phyloP scores from a whole-genome alignment of 805 yeast genomes.

The Blastobotrys chiropterorum region DNA sequence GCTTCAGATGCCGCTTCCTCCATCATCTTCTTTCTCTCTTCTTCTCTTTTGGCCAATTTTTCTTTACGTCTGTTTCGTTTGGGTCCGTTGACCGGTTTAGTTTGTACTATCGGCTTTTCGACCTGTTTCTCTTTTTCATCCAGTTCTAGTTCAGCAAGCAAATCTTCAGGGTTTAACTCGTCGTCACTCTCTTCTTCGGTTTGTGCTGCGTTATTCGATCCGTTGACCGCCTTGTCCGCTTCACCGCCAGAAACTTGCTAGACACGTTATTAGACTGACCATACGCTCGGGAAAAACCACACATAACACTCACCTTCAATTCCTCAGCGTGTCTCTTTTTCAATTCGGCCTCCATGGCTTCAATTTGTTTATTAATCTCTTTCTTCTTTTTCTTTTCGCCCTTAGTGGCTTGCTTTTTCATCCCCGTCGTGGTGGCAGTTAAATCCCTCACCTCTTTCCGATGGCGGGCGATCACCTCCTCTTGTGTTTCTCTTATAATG shows the following conservation, averaged over 20 bases:
- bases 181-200: slow-evolving; percentile 38
- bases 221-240: no score
- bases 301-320: slow-evolving; percentile 23
- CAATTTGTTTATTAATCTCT: slow-evolving; percentile 54
- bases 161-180: slow-evolving; percentile 59
- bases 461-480: slow-evolving; percentile 54
- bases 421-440: slow-evolving; percentile 58
- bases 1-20: slow-evolving; percentile 73
- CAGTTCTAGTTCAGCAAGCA: slow-evolving; percentile 54
- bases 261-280: no score
- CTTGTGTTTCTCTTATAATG: slow-evolving; percentile 35
- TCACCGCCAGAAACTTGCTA: no score
- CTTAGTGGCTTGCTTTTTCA: slow-evolving; percentile 80
- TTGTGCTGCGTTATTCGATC: no score
- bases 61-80: slow-evolving; percentile 83
- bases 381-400: slow-evolving; percentile 53
- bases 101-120: slow-evolving; percentile 3
- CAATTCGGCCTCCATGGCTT: slow-evolving; percentile 51
- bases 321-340: slow-evolving; percentile 52
- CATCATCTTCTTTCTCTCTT: slow-evolving; percentile 53
- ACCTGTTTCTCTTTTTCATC: slow-evolving; percentile 22
- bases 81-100: slow-evolving; percentile 8
- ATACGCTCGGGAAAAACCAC: background rate
- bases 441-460: slow-evolving; percentile 63
- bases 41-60: slow-evolving; percentile 68